These are phyloP conservation scores for Marasmius fiardii DNA, from an alignment of 1,284 basidiomycete species.

Conservation along the genomic window DNA sequence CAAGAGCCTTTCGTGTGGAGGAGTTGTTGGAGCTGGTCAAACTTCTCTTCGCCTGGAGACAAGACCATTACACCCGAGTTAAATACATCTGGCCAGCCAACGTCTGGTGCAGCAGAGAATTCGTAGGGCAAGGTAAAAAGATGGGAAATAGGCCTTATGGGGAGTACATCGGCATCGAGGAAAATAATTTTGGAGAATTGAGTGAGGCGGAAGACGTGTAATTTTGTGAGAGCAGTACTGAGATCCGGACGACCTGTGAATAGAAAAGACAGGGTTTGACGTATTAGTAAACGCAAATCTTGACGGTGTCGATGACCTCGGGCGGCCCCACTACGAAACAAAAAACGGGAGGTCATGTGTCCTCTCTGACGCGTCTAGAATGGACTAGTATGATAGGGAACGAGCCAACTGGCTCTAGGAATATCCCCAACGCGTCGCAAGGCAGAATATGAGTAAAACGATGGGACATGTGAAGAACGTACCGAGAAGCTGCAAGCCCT, in stretches of 20 bases:
- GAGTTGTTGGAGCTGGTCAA: conserved; percentile 68
- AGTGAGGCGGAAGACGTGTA: conserved; percentile 90
- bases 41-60: conserved; percentile 79
- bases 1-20: conserved; percentile 81
- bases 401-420: not conserved
- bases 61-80: conserved; percentile 95
- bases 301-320: not conserved
- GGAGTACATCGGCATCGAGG: conserved; percentile 94
- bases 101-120: conserved; percentile 90
- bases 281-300: conserved; percentile 1
- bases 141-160: conserved; percentile 83
- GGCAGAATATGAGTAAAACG: not conserved
- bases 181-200: conserved; percentile 90
- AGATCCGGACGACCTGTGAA: conserved; percentile 86
- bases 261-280: not conserved
- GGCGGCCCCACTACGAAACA: conserved; percentile 7
- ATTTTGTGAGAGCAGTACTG: conserved; percentile 88
- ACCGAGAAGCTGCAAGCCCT: conserved; percentile 82
- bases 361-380: conserved; percentile 18
- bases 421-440: conserved; percentile 17
- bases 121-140: conserved; percentile 78
- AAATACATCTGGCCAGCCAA: conserved; percentile 99
- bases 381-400: not conserved
- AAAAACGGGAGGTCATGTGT: conserved; percentile 11
- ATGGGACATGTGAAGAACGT: conserved; percentile 30